phyloP scores from a whole-genome alignment of 169 alveolate species.

The Plasmodium fragile region DNA sequence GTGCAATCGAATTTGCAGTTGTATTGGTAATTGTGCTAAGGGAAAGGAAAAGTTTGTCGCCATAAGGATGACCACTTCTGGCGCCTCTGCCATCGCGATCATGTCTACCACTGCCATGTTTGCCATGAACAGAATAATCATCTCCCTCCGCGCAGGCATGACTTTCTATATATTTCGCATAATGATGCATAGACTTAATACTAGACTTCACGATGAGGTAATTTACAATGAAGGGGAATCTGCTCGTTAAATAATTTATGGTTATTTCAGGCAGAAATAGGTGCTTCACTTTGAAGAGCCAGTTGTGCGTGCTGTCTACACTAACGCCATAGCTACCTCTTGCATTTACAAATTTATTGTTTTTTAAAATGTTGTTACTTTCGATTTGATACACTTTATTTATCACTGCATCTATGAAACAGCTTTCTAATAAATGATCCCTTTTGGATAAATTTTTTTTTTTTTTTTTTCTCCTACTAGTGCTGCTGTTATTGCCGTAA shows the following conservation, averaged over 20 bases:
- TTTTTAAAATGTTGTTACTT: slow-evolving; percentile 31
- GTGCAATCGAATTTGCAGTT: neutral
- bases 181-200: slow-evolving; percentile 23
- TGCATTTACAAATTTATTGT: slow-evolving; percentile 50
- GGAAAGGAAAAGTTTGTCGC: neutral
- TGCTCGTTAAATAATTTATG: slow-evolving; percentile 21
- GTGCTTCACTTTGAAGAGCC: slow-evolving; percentile 60
- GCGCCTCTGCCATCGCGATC: neutral
- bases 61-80: neutral
- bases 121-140: neutral
- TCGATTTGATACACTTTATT: slow-evolving; percentile 25
- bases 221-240: slow-evolving; percentile 37
- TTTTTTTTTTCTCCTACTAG: slow-evolving; percentile 21
- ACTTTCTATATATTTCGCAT: slow-evolving; percentile 30
- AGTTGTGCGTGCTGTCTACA: slow-evolving; percentile 26
- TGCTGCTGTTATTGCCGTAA: neutral
- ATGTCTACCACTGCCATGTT: neutral
- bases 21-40: neutral
- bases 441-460: neutral
- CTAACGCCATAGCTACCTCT: slow-evolving; percentile 35
- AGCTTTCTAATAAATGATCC: slow-evolving; percentile 2
- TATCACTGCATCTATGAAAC: slow-evolving; percentile 30
- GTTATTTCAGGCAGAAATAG: slow-evolving; percentile 47
- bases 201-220: slow-evolving; percentile 23
- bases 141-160: neutral